These are phyloP conservation scores for Breviolum minutum DNA, from an alignment of 73 alveolate genomes.

Conservation along the genomic window DNA sequence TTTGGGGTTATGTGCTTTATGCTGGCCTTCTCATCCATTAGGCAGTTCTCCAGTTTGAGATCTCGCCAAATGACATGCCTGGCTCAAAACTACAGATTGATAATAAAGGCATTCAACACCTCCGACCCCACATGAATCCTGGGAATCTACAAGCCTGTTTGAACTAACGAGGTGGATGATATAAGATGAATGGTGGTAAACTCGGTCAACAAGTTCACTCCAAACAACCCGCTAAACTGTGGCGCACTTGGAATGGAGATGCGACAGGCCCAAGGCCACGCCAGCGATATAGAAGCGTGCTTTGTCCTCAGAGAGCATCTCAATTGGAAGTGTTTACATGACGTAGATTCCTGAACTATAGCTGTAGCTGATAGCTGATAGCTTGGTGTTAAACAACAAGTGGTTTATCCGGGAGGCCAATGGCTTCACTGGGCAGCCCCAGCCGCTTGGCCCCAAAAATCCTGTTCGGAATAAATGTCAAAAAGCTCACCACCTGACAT, in stretches of 20 bases:
- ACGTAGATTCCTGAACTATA: neutral
- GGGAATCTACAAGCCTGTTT: too few relatives aligned
- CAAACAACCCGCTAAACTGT: neutral
- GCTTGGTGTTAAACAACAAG: neutral
- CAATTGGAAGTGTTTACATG: neutral
- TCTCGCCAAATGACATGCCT: slow-evolving; percentile 93
- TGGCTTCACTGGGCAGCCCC: neutral
- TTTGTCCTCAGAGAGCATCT: neutral
- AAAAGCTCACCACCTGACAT: slow-evolving; percentile 89
- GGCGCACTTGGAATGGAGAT: slow-evolving; percentile 52
- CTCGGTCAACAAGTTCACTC: neutral
- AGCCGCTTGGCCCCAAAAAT: slow-evolving; percentile 63
- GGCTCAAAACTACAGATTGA: neutral
- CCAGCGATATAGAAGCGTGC: slow-evolving; percentile 67
- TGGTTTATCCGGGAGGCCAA: neutral
- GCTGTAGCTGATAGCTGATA: neutral
- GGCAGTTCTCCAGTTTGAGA: slow-evolving; percentile 91
- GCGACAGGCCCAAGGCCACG: slow-evolving; percentile 85
- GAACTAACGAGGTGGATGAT: too few relatives aligned
- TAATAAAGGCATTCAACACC: too few relatives aligned
- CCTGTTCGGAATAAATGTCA: slow-evolving; percentile 53
- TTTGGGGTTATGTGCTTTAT: too few relatives aligned
- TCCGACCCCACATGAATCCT: too few relatives aligned
- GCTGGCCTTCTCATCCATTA: slow-evolving; percentile 33
- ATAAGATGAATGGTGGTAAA: too few relatives aligned